These are phyloP conservation scores for Phytopythium boreale DNA, from an alignment of 352 stramenopile species.

Conservation along the genomic window DNA sequence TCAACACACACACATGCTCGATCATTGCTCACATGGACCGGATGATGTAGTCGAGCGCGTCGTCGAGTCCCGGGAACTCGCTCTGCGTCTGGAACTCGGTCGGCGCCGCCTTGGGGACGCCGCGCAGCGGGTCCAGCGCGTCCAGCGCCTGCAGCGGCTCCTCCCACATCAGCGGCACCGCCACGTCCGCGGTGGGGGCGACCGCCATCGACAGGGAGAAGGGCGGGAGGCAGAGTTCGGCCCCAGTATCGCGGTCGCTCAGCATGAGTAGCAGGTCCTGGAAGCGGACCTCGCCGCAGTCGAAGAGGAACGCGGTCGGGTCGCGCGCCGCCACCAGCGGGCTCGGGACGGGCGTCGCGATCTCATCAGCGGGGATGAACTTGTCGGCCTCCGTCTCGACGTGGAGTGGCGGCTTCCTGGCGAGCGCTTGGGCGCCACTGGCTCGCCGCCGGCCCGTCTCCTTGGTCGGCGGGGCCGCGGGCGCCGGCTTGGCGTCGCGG, in stretches of 20 bases:
- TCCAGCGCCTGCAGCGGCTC: slow-evolving; percentile 2
- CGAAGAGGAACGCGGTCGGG: background rate
- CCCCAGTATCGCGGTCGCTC: background rate
- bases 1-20: background rate
- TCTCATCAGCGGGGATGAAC: background rate
- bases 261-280: slow-evolving; percentile 7
- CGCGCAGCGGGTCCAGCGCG: background rate
- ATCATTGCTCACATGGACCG: background rate
- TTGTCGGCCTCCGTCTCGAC: background rate
- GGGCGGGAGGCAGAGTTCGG: background rate
- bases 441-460: too few relatives aligned
- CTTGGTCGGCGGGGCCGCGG: background rate
- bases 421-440: background rate
- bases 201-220: background rate
- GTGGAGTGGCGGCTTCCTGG: background rate
- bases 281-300: background rate
- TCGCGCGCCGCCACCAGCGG: background rate
- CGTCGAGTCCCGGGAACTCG: slow-evolving; percentile 6
- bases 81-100: background rate
- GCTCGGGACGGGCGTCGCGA: background rate
- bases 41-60: slow-evolving; percentile 12
- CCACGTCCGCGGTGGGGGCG: background rate
- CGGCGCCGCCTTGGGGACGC: background rate
- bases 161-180: background rate
- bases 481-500: background rate